Conservation (phyloP, 2,329 filamentous ascomycete genomes). For the Pseudovirgaria hyperparasitica region DNA sequence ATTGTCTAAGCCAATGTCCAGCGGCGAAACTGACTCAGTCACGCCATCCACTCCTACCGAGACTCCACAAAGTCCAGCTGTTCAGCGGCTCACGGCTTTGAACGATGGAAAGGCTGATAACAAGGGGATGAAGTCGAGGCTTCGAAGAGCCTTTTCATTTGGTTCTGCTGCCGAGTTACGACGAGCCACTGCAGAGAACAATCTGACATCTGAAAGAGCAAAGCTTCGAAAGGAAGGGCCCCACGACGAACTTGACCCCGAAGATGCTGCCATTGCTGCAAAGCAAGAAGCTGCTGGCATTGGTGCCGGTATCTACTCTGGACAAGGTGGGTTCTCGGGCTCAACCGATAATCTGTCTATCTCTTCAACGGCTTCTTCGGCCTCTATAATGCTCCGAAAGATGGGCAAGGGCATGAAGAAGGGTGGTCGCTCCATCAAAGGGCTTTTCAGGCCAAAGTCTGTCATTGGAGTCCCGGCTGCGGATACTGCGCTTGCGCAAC, state of each 20-base stretch:
- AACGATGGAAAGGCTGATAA: slow-evolving; percentile 68
- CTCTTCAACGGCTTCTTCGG: slow-evolving; percentile 78
- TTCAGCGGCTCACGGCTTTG: slow-evolving; percentile 75
- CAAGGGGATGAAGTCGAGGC: slow-evolving; percentile 71
- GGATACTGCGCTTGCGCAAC: slow-evolving; percentile 51
- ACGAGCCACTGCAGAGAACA: slow-evolving; percentile 57
- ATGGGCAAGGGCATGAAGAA: slow-evolving; percentile 99
- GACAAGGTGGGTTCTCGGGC: slow-evolving; percentile 69
- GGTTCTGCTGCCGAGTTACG: slow-evolving; percentile 86
- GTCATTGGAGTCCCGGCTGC: slow-evolving; percentile 64
- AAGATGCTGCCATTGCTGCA: slow-evolving; percentile 82
- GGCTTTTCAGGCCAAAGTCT: slow-evolving; percentile 90
- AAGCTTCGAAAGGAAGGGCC: slow-evolving; percentile 39
- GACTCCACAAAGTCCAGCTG: slow-evolving; percentile 50
- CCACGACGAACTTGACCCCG: slow-evolving; percentile 61
- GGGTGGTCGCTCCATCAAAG: slow-evolving; percentile 77
- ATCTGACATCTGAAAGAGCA: slow-evolving; percentile 33
- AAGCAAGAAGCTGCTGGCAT: slow-evolving; percentile 87
- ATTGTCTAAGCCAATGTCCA: slow-evolving; percentile 30
- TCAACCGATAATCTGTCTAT: slow-evolving; percentile 94
- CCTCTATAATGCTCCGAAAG: slow-evolving; percentile 90
- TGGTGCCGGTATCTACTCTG: slow-evolving; percentile 86
- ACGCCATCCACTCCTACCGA: slow-evolving; percentile 9
- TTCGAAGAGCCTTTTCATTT: slow-evolving; percentile 90
- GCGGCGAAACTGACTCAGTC: slow-evolving; percentile 15